phyloP scores from a whole-genome alignment of 2,329 filamentous ascomycete species.

The Pseudogymnoascus sp. region DNA sequence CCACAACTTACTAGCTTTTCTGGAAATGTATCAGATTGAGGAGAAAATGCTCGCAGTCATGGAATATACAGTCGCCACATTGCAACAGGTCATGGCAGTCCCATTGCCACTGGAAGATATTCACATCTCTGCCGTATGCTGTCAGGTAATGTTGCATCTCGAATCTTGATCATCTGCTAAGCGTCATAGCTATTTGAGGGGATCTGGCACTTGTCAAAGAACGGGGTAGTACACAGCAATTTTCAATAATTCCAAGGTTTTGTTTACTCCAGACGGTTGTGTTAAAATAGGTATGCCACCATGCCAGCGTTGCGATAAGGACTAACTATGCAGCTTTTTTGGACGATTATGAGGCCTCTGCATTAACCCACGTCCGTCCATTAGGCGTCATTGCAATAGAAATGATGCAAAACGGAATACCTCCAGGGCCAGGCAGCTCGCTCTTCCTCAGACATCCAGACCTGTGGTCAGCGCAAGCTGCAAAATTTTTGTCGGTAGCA shows the following conservation, averaged over 20 bases:
- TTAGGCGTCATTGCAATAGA: conserved; percentile 13
- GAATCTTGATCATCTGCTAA: neutral
- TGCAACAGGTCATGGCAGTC: conserved; percentile 14
- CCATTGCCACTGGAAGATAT: conserved; percentile 14
- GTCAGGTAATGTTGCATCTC: conserved; percentile 12
- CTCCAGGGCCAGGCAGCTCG: neutral
- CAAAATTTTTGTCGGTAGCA: conserved; percentile 13
- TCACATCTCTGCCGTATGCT: conserved; percentile 14
- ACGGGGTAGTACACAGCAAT: conserved; percentile 10
- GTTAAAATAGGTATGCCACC: conserved; percentile 13
- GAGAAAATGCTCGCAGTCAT: conserved; percentile 14
- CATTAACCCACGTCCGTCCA: neutral
- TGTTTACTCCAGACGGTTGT: conserved; percentile 12
- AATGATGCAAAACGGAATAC: conserved; percentile 13
- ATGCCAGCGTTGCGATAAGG: neutral
- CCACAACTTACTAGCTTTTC: conserved; percentile 14
- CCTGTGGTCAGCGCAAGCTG: conserved; percentile 12
- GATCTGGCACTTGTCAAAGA: conserved; percentile 14
- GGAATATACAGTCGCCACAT: conserved; percentile 16
- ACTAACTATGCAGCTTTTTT: conserved; percentile 11
- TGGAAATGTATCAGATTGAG: conserved; percentile 14
- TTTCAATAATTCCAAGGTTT: neutral
- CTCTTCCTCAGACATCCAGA: conserved; percentile 13
- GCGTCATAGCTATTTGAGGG: conserved; percentile 15
- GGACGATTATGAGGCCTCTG: conserved; percentile 8